Evolutionary conservation across 1,139 yeast species (phyloP).

Genomic region (Geotrichum candidum): DNA sequence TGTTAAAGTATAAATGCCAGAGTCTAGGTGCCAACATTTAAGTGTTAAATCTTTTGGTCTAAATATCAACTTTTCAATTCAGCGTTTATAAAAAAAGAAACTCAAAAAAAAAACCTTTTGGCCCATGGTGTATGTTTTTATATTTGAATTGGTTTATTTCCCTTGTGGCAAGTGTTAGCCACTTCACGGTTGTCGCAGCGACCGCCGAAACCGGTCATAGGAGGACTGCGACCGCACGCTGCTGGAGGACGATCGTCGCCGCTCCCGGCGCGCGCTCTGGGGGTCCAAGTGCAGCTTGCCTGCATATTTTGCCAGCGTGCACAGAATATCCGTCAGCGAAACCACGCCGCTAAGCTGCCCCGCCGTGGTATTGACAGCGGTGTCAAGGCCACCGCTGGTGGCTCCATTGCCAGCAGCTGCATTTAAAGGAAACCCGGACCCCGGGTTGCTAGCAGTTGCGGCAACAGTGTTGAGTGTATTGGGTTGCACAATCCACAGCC

Average conservation of each 20-base stretch:
- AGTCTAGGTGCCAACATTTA: too few relatives aligned
- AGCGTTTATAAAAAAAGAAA: too few relatives aligned
- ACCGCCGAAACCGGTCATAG: constrained; percentile 22
- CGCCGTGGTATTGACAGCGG: constrained; percentile 42
- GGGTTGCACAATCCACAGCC: constrained; percentile 86
- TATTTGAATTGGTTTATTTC: background rate
- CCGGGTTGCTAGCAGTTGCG: constrained; percentile 3
- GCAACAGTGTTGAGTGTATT: constrained; percentile 14
- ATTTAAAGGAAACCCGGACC: too few relatives aligned
- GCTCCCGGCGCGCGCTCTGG: constrained; percentile 74
- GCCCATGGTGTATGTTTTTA: background rate
- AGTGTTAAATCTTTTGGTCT: too few relatives aligned
- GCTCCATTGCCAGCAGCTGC: constrained; percentile 23
- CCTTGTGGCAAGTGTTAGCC: background rate
- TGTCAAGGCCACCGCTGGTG: constrained; percentile 27
- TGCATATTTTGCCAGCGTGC: constrained; percentile 67
- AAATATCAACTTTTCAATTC: too few relatives aligned
- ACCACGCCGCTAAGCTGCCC: constrained; percentile 87
- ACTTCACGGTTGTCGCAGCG: constrained; percentile 11
- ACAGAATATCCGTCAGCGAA: constrained; percentile 81
- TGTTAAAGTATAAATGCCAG: too few relatives aligned
- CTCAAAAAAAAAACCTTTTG: background rate
- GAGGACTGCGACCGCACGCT: constrained; percentile 28
- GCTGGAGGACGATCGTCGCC: constrained; percentile 53
- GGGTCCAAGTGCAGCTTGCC: constrained; percentile 72